Conservation (phyloP, 345 rosid species). For the Isatis tinctoria region DNA sequence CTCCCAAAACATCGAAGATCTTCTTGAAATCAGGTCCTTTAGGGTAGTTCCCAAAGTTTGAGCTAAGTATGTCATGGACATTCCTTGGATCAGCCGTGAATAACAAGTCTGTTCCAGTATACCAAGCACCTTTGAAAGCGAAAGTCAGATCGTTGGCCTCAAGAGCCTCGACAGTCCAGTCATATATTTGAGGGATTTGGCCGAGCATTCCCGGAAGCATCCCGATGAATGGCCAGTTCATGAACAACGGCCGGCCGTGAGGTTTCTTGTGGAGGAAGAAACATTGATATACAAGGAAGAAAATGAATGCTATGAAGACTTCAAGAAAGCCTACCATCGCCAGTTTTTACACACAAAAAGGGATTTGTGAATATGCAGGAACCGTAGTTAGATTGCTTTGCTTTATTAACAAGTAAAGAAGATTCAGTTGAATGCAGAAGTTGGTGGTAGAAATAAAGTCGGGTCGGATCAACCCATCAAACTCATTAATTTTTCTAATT, state of each 20-base stretch:
- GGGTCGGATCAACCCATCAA: too few species aligned
- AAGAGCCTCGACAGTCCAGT: not conserved
- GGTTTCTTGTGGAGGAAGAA: conserved; percentile 9
- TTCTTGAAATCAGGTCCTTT: conserved; percentile 19
- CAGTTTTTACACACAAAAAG: not conserved
- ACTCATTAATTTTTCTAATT: too few species aligned
- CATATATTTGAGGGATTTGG: not conserved
- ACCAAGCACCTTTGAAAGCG: conserved; percentile 3
- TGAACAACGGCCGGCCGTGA: not conserved
- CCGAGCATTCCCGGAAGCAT: conserved; percentile 1
- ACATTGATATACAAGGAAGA: not conserved
- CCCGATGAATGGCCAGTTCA: conserved; percentile 10
- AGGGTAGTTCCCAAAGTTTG: conserved; percentile 14
- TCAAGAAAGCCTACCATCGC: not conserved
- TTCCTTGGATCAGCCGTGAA: conserved; percentile 14
- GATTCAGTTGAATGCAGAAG: too few species aligned
- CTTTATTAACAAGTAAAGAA: too few species aligned
- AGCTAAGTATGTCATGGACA: not conserved
- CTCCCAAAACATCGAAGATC: conserved; percentile 17
- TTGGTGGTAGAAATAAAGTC: too few species aligned
- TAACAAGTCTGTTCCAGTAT: not conserved
- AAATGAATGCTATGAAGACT: not conserved
- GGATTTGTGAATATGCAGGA: not conserved
- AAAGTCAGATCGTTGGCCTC: not conserved
- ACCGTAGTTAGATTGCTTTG: too few species aligned